These are phyloP conservation scores for Xylaria grammica DNA, from an alignment of 495 filamentous ascomycete genomes.

Conservation along the genomic window DNA sequence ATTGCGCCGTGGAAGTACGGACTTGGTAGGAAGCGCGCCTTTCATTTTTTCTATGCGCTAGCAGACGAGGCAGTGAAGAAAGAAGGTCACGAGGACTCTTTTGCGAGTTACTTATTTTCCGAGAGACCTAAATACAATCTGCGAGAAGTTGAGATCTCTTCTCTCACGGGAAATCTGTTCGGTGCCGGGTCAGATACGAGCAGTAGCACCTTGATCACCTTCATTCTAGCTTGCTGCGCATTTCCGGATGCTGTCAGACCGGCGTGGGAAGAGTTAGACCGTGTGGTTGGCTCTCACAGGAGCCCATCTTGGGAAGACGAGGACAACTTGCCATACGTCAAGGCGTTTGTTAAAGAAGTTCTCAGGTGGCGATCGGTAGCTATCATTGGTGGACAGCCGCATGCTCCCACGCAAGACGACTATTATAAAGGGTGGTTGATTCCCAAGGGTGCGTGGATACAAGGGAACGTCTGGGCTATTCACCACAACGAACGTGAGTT, in stretches of 20 bases:
- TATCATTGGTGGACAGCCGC: constrained; percentile 66
- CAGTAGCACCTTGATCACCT: constrained; percentile 66
- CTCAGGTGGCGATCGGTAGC: constrained; percentile 69
- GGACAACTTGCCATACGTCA: constrained; percentile 62
- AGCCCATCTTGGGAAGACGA: constrained; percentile 64
- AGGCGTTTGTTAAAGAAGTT: constrained; percentile 66
- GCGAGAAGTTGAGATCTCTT: constrained; percentile 60
- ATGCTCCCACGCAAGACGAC: constrained; percentile 65
- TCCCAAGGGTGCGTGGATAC: constrained; percentile 59
- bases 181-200: constrained; percentile 72
- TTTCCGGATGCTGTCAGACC: constrained; percentile 55
- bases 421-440: constrained; percentile 61
- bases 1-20: constrained; percentile 67
- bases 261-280: constrained; percentile 62
- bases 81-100: constrained; percentile 31
- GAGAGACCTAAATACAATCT: constrained; percentile 56
- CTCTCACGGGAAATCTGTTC: constrained; percentile 65
- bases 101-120: constrained; percentile 48
- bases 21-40: constrained; percentile 53
- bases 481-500: constrained; percentile 68
- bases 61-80: constrained; percentile 62
- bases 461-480: constrained; percentile 70
- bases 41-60: constrained; percentile 62
- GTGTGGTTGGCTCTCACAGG: constrained; percentile 57
- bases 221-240: constrained; percentile 64